Base-by-base conservation (phyloP, 1,284 basidiomycete species). In the Ustilago trichophora region DNA sequence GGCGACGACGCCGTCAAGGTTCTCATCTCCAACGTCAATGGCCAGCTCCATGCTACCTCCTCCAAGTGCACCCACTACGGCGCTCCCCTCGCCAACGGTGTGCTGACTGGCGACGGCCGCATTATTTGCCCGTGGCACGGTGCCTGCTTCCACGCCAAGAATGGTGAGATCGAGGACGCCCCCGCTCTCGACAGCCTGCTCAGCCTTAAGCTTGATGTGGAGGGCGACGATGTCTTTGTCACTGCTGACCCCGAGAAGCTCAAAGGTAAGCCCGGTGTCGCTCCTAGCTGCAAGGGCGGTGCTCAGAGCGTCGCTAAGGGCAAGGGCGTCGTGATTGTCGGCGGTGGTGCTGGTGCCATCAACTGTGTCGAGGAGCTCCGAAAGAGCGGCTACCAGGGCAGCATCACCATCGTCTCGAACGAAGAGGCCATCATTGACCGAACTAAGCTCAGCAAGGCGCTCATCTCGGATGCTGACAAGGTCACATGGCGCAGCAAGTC, bases 51-150 rank as follows among this genome's bases (percentile, higher is more conserved):
- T 76, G 92, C 92, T 4, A 94, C 91, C 0, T 90, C 89, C 64
- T 90, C 90, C 13, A 90, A 88, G 83, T 95, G 92, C 83, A 93
- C 92, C 3, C 92, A 94, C 82, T 92, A 91, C 77, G 91, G 91
- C 12, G 90, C 91, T 11, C 69, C 88, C 9, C 85, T 93, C 16
- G 86, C 84, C 7, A 92, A 93, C 81, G 93, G 92, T 59, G 88
- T 92, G 7, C 85, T 95, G 45, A 88, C 89, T 9, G 85, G 87
- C 25, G 89, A 91, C 76, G 92, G 90, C 7, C 84, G 91, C 67
- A 86, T 94, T 32, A 88, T 91, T 45, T 82, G 90, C 79, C 91
- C 91, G 7, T 94, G 92, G 91, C 92, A 94, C 81, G 91, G 92
- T 83, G 92, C 93, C 31, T 94, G 92, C 83, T 95, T 94, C 86